Evolutionary conservation across 257 asterid genomes (phyloP), one percentile per base, ranked within the genome.

Genomic region (Leptodermis oblonga): DNA sequence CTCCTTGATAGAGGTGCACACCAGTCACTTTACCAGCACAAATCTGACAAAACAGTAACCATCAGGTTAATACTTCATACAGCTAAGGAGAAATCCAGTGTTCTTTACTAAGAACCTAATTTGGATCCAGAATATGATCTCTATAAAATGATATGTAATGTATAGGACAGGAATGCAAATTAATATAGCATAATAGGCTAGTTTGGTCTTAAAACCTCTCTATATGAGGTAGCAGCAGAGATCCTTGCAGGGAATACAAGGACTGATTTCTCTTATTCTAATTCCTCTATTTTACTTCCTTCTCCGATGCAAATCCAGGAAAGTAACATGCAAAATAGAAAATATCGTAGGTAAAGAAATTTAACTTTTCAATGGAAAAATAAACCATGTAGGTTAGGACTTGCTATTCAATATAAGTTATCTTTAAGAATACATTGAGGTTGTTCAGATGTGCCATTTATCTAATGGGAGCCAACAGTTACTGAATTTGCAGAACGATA

Each of bases 1-100:
- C 98, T 82, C 98, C 98, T 87, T 92, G 98, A 77, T 92, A 88
- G 71, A 92, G 98, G 72, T 92, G 97, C 70, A 92, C 67, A 25
- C 95, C 96, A 58, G 88, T 85, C 76, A 93, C 97, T 81, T 80
- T 90, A 74, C 97, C 98, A 41, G 90, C 88, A 83, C 98, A 93
- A 72, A 93, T 87, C 98, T 92, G 80, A 45, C 75, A 66, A 81
- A 54, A 70, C 20, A 30, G 23, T 15, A n/a, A 69, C 55, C 56
- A 49, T 22, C 71, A 60, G 76, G 64, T 51, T 49, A 56, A 65
- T 52, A 63, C 30, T 61, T 68, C 53, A 54, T 62, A 3, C 65
- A 70, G 41, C 36, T 3, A 72, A 49, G 23, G 25, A 4, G 49
- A 10, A 20, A 10, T 25, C n/a, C 3, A 18, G 34, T 7, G 55